phyloP scores from a whole-genome alignment of 495 filamentous ascomycete genomes.

The Penicillium nucicola region DNA sequence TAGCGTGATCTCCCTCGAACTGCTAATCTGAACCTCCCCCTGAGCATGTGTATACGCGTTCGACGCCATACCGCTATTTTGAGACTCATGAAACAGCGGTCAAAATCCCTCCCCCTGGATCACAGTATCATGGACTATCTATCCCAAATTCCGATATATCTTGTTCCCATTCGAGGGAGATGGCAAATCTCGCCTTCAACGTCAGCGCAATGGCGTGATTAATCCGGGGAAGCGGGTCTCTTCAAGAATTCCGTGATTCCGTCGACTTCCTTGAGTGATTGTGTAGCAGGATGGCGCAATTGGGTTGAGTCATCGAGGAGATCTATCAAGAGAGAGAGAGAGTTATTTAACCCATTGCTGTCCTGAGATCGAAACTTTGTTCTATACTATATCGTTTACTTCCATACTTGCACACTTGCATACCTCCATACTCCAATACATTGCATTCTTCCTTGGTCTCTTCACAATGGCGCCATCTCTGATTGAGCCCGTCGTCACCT shows the following conservation, averaged over 20 bases:
- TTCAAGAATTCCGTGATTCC: no score
- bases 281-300: no score
- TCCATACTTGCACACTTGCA: background rate
- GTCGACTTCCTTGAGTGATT: no score
- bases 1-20: conserved; percentile 6
- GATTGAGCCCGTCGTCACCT: conserved; percentile 21
- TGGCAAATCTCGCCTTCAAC: conserved; percentile 25
- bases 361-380: conserved; percentile 9
- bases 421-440: background rate
- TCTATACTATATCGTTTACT: conserved; percentile 4
- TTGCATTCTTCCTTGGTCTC: background rate
- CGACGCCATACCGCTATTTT: background rate
- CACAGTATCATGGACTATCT: no score
- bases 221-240: conserved; percentile 12
- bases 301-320: background rate
- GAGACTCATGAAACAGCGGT: conserved; percentile 12
- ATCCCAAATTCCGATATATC: no score
- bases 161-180: conserved; percentile 7
- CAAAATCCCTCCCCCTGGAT: no score
- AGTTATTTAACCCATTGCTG: background rate
- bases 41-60: background rate
- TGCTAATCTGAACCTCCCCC: conserved; percentile 25
- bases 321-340: no score
- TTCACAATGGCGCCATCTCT: conserved; percentile 35
- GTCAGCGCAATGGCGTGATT: conserved; percentile 28